These are phyloP conservation scores for Xylariaceae sp. DNA, from an alignment of 2,329 filamentous ascomycete genomes.

Conservation along the genomic window DNA sequence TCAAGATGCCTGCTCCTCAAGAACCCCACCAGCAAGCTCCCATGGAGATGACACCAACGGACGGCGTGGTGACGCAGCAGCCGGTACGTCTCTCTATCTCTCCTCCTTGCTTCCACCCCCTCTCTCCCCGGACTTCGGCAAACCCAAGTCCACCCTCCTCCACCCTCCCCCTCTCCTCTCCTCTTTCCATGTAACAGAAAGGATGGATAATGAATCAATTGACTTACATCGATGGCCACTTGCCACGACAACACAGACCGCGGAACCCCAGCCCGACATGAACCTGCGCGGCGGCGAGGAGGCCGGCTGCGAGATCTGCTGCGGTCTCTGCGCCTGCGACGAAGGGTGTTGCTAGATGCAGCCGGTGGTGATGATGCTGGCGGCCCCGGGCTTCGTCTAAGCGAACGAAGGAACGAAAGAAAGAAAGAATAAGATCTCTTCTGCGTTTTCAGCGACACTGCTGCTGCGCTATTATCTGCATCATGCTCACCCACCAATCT, in stretches of 20 bases:
- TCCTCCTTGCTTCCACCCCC: not conserved
- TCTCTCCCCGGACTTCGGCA: not conserved
- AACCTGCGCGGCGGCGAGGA: slow-evolving; percentile 49
- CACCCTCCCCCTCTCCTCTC: too few species aligned
- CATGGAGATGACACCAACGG: slow-evolving; percentile 43
- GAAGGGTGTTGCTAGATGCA: slow-evolving; percentile 46
- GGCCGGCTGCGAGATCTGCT: slow-evolving; percentile 50
- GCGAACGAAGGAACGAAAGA: too few species aligned
- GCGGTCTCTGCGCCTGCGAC: slow-evolving; percentile 48
- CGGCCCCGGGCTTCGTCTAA: too few species aligned
- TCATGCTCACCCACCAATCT: not conserved
- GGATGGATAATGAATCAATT: not conserved
- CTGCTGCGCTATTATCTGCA: too few species aligned
- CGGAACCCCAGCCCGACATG: slow-evolving; percentile 48
- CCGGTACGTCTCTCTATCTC: slow-evolving; percentile 39
- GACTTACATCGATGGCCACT: slow-evolving; percentile 5
- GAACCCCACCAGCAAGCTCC: slow-evolving; percentile 48
- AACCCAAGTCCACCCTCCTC: too few species aligned
- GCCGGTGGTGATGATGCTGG: not conserved
- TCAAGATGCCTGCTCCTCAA: slow-evolving; percentile 45
- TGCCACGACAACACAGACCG: slow-evolving; percentile 29
- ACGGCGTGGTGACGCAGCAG: slow-evolving; percentile 45
- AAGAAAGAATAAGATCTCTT: too few species aligned
- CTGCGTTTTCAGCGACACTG: too few species aligned
- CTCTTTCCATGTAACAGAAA: too few species aligned